These are phyloP conservation scores for Monosporascus sp. DNA, from an alignment of 2,329 filamentous ascomycete species.

Conservation along the genomic window DNA sequence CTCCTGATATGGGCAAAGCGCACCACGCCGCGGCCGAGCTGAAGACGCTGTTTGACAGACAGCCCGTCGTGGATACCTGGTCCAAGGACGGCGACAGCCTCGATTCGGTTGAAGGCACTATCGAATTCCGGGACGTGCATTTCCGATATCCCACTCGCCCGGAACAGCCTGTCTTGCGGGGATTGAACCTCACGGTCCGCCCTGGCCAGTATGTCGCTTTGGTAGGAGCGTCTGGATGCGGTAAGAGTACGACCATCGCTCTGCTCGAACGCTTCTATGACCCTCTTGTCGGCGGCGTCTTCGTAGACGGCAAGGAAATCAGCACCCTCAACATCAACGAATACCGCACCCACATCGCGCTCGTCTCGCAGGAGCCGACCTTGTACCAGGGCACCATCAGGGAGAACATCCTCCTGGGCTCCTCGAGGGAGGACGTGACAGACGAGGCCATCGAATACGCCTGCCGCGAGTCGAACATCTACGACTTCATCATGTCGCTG, in stretches of 20 bases:
- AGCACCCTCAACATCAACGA: constrained; percentile 75
- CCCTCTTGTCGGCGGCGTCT: constrained; percentile 72
- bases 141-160: constrained; percentile 91
- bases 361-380: constrained; percentile 92
- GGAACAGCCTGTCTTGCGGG: constrained; percentile 86
- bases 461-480: constrained; percentile 87
- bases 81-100: constrained; percentile 61
- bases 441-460: constrained; percentile 71
- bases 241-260: constrained; percentile 90
- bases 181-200: constrained; percentile 67
- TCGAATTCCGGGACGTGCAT: constrained; percentile 90
- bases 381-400: constrained; percentile 88
- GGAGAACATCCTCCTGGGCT: constrained; percentile 84
- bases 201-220: constrained; percentile 82
- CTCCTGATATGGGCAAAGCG: constrained; percentile 89
- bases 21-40: constrained; percentile 76
- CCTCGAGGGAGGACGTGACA: constrained; percentile 57
- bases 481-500: constrained; percentile 82
- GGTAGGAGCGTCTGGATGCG: constrained; percentile 90
- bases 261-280: constrained; percentile 94
- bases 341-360: constrained; percentile 76
- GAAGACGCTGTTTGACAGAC: constrained; percentile 76
- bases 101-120: constrained; percentile 61
- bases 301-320: constrained; percentile 79
- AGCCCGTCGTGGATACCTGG: constrained; percentile 80